Evolutionary conservation across 225 moss, liverwort and hornwort genomes (phyloP).

Genomic region (Pleurozium schreberi): DNA sequence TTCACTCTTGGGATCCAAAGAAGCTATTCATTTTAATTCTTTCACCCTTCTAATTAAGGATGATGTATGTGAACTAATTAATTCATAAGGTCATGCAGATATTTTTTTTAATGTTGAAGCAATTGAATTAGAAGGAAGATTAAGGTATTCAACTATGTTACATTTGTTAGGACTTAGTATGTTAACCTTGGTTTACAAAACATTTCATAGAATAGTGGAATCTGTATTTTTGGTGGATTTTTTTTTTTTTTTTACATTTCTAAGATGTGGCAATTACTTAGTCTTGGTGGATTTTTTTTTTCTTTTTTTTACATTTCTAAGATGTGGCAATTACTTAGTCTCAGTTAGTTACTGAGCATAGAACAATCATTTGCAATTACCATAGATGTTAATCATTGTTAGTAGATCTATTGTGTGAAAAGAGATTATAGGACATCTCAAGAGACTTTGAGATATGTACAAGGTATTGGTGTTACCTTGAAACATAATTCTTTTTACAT

Average conservation of each 20-base stretch:
- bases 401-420: not conserved
- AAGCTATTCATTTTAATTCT: not conserved
- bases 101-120: not conserved
- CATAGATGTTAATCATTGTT: not conserved
- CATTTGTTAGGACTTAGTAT: not conserved
- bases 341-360: not conserved
- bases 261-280: not conserved
- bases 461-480: not conserved
- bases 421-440: not conserved
- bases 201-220: not conserved
- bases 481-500: not conserved
- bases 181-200: not conserved
- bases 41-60: not conserved
- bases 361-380: too few relatives aligned
- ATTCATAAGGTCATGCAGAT: too few relatives aligned
- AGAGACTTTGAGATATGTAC: not conserved
- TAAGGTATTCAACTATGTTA: too few relatives aligned
- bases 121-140: not conserved
- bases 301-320: not conserved
- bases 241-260: too few relatives aligned
- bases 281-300: not conserved
- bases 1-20: fast-evolving
- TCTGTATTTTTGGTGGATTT: not conserved
- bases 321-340: not conserved
- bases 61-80: too few relatives aligned